Percentiles rank a stretch among this genome's conserved stretches.
These are phyloP conservation scores for Mycena citricolor DNA, from an alignment of 1,284 basidiomycete species.

Conservation along the genomic window DNA sequence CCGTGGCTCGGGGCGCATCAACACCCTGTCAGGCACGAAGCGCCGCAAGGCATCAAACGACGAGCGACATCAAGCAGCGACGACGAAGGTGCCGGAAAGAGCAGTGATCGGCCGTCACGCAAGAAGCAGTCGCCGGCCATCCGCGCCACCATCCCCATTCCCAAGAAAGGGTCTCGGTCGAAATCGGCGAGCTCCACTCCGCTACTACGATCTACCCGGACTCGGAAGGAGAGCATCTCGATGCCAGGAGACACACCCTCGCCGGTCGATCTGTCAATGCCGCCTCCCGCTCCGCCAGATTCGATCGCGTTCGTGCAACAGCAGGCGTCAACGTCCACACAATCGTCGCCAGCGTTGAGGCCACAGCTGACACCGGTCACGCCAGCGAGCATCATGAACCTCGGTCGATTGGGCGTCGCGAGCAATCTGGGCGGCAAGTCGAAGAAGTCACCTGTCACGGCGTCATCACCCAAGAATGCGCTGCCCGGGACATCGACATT, in stretches of 20 bases:
- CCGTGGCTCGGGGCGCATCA: conserved; percentile 65
- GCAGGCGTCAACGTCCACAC: conserved; percentile 12
- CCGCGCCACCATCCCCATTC: conserved; percentile 36
- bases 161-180: conserved; percentile 39
- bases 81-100: conserved; percentile 30
- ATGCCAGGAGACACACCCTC: conserved; percentile 65
- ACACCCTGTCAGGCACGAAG: conserved; percentile 31
- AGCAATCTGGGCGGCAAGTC: conserved; percentile 24
- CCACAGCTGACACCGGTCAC: conserved; percentile 72
- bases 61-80: conserved; percentile 34
- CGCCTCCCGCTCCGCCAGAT: conserved; percentile 46
- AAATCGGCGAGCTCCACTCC: conserved; percentile 66
- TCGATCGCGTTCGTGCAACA: too few species aligned
- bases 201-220: conserved; percentile 45
- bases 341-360: conserved; percentile 28
- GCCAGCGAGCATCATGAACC: conserved; percentile 85
- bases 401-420: conserved; percentile 56
- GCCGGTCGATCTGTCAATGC: conserved; percentile 82
- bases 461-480: conserved; percentile 54
- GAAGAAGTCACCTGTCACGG: conserved; percentile 28
- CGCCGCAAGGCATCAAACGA: conserved; percentile 26
- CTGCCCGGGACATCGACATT: conserved; percentile 62
- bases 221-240: conserved; percentile 42
- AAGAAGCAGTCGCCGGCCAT: conserved; percentile 55
- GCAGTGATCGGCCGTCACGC: conserved; percentile 39